These are phyloP conservation scores for Euphorbia celastroides DNA, from an alignment of 441 rosid species.

Conservation along the genomic window DNA sequence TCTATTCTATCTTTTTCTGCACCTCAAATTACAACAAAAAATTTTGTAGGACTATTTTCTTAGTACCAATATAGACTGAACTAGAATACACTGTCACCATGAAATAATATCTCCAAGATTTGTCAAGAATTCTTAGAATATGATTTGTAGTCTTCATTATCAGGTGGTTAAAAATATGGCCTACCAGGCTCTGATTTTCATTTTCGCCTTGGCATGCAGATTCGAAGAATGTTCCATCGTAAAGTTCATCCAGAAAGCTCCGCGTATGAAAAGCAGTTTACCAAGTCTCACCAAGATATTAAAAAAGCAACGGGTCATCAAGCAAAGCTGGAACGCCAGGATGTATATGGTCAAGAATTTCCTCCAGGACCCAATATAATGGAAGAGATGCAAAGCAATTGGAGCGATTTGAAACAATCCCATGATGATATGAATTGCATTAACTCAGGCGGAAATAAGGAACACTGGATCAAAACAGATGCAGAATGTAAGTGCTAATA, in stretches of 20 bases:
- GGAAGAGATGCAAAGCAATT: slow-evolving; percentile 25
- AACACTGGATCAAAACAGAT: slow-evolving; percentile 92
- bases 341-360: slow-evolving; percentile 28
- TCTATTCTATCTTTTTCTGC: slow-evolving; percentile 5
- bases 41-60: background rate
- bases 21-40: slow-evolving; percentile 1
- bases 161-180: background rate
- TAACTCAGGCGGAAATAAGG: slow-evolving; percentile 39
- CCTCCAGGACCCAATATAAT: slow-evolving; percentile 25
- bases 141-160: background rate
- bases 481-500: slow-evolving; percentile 72
- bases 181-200: slow-evolving; percentile 14
- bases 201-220: slow-evolving; percentile 42
- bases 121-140: background rate
- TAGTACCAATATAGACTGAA: slow-evolving; percentile 5
- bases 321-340: slow-evolving; percentile 25
- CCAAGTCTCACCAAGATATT: slow-evolving; percentile 12
- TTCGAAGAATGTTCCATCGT: slow-evolving; percentile 54
- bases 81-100: background rate
- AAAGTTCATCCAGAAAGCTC: slow-evolving; percentile 61
- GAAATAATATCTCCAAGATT: background rate
- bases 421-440: slow-evolving; percentile 28
- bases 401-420: slow-evolving; percentile 33
- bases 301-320: slow-evolving; percentile 18
- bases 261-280: slow-evolving; percentile 26